These are phyloP conservation scores for Gaeumannomyces tritici DNA, from an alignment of 2,329 filamentous ascomycete species.

Conservation along the genomic window DNA sequence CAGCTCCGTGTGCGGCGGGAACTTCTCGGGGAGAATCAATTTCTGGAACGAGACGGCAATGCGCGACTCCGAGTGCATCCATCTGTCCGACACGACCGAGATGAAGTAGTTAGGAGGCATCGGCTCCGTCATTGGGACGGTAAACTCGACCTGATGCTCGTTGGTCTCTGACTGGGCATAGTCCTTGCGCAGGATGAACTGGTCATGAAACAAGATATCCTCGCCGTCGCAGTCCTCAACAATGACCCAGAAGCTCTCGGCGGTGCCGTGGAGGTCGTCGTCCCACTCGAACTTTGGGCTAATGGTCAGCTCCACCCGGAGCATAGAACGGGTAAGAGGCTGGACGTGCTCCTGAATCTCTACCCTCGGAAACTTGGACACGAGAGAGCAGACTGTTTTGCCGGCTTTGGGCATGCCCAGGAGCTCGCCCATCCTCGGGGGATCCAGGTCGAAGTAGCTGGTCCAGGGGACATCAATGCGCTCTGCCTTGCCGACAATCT, in stretches of 20 bases:
- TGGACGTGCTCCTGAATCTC: conserved; percentile 91
- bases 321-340: conserved; percentile 87
- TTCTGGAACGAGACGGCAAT: conserved; percentile 92
- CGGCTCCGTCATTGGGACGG: conserved; percentile 90
- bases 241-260: conserved; percentile 93
- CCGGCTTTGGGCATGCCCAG: conserved; percentile 85
- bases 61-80: conserved; percentile 97
- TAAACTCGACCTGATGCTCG: conserved; percentile 93
- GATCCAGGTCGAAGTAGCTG: conserved; percentile 92
- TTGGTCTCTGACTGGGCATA: conserved; percentile 80
- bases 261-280: conserved; percentile 72
- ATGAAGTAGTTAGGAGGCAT: conserved; percentile 99
- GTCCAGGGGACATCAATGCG: conserved; percentile 89
- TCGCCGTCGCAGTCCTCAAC: conserved; percentile 97
- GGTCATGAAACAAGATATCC: conserved; percentile 89
- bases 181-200: conserved; percentile 83
- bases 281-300: conserved; percentile 97
- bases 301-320: conserved; percentile 82
- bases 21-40: conserved; percentile 86
- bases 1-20: conserved; percentile 85
- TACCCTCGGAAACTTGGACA: conserved; percentile 86
- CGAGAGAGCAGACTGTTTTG: conserved; percentile 71
- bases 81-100: conserved; percentile 85
- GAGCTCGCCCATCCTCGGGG: conserved; percentile 91
- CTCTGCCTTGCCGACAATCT: conserved; percentile 87